phyloP scores from a whole-genome alignment of 2,329 filamentous ascomycete genomes.

The Aspergillus sp. region DNA sequence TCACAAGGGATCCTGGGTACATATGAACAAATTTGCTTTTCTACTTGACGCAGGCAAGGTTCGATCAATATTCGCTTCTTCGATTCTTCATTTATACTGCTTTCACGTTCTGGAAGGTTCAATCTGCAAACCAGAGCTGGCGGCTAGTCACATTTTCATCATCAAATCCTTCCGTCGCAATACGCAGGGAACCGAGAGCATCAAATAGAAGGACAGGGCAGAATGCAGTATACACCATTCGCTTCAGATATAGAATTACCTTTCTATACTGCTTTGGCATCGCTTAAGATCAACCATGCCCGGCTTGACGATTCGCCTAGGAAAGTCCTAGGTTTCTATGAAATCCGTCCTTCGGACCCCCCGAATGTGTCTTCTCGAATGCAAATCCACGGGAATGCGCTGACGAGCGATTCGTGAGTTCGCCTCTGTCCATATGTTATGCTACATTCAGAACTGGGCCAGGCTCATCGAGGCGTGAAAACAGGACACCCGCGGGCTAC shows the following conservation, averaged over 20 bases:
- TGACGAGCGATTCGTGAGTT: conserved; percentile 73
- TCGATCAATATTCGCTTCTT: too few species aligned
- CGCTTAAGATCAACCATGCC: conserved; percentile 91
- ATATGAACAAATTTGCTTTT: too few species aligned
- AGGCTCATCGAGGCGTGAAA: conserved; percentile 2
- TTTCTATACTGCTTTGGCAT: conserved; percentile 88
- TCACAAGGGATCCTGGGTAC: too few species aligned
- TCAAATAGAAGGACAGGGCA: conserved; percentile 6
- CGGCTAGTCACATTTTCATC: too few species aligned
- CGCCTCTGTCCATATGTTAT: not conserved
- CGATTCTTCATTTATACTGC: too few species aligned
- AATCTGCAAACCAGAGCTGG: too few species aligned
- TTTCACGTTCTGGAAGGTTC: too few species aligned
- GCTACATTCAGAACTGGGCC: not conserved
- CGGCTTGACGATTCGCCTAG: conserved; percentile 91
- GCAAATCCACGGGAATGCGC: conserved; percentile 79
- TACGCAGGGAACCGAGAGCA: not conserved
- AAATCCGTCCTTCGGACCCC: conserved; percentile 63
- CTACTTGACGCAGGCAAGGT: too few species aligned
- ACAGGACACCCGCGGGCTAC: conserved; percentile 58
- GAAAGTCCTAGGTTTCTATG: conserved; percentile 78
- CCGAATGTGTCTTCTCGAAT: conserved; percentile 75
- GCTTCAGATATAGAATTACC: conserved; percentile 89
- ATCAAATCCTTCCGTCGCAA: not conserved
- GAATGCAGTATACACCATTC: conserved; percentile 76